These are phyloP conservation scores for Pleodorina starrii DNA, from an alignment of 139 green algal genomes.

Conservation along the genomic window DNA sequence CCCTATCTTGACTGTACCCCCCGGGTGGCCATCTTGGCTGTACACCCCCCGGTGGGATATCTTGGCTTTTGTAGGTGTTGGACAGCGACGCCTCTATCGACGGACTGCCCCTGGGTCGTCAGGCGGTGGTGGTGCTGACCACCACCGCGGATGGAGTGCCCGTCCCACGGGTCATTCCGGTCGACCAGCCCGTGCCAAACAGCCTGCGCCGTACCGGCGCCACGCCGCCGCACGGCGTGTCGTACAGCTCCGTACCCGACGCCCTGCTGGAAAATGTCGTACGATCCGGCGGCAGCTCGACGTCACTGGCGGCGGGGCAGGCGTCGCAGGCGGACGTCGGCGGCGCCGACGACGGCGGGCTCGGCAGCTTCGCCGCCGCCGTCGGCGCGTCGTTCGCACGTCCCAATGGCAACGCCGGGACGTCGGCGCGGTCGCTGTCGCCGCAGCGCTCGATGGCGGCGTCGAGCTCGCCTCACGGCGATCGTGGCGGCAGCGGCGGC, in stretches of 20 bases:
- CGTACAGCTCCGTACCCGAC: background rate
- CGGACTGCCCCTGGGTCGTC: background rate
- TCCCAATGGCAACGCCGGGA: too few species aligned
- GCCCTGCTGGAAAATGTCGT: background rate
- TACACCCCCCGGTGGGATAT: too few species aligned
- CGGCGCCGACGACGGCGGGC: background rate
- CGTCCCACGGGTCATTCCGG: conserved; percentile 16
- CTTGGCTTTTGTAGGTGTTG: background rate
- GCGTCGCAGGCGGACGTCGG: background rate
- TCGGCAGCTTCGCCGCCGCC: too few species aligned
- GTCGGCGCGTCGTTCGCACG: background rate
- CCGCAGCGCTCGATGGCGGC: conserved; percentile 6
- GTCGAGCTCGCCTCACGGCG: background rate
- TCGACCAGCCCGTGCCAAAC: background rate
- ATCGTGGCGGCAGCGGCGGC: background rate
- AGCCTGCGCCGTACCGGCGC: conserved; percentile 23
- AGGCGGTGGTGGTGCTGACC: conserved; percentile 24
- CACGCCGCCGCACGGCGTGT: too few species aligned
- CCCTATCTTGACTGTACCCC: too few species aligned
- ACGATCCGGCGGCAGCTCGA: background rate
- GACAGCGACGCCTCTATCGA: conserved; percentile 23
- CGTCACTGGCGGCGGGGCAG: background rate
- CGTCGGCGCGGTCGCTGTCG: background rate
- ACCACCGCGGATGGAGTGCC: conserved; percentile 20
- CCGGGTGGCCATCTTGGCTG: too few species aligned